Conservation (phyloP, 2,329 filamentous ascomycete genomes). For the Hymenoscyphus salicellus region DNA sequence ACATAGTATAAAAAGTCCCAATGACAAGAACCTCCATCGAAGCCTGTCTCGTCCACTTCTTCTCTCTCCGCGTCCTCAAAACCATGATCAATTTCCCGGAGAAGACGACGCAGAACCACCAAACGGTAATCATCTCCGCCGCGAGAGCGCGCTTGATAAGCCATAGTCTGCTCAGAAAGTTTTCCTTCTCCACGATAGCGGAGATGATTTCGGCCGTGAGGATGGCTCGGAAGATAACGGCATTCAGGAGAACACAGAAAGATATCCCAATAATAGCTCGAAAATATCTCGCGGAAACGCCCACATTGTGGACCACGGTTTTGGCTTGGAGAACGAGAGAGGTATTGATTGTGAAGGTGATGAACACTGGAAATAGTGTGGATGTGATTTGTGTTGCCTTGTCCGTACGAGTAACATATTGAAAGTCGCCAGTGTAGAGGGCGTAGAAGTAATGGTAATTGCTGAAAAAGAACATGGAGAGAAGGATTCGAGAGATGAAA, state of each 20-base stretch:
- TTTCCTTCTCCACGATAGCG: conserved; percentile 16
- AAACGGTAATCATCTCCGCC: conserved; percentile 53
- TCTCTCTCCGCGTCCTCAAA: conserved; percentile 51
- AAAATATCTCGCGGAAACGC: conserved; percentile 42
- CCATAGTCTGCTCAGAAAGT: conserved; percentile 37
- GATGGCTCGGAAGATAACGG: conserved; percentile 53
- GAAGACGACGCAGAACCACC: conserved; percentile 62
- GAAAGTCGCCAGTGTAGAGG: conserved; percentile 47
- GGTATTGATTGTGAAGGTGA: conserved; percentile 53
- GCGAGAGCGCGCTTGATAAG: conserved; percentile 48
- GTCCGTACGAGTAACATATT: conserved; percentile 41
- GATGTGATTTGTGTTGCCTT: conserved; percentile 47
- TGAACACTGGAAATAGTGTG: conserved; percentile 48
- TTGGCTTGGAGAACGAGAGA: conserved; percentile 62
- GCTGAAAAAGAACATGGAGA: conserved; percentile 50
- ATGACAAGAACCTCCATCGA: conserved; percentile 66
- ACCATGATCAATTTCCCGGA: conserved; percentile 58
- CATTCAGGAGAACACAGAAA: conserved; percentile 46
- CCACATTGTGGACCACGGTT: conserved; percentile 51
- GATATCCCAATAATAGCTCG: conserved; percentile 46
- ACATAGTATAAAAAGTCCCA: conserved; percentile 65
- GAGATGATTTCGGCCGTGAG: conserved; percentile 47
- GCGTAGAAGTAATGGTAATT: conserved; percentile 51
- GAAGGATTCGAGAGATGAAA: conserved; percentile 48
- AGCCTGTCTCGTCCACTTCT: conserved; percentile 59